phyloP scores from a whole-genome alignment of 2,329 filamentous ascomycete species.

The Microcyclospora tardicrescens region DNA sequence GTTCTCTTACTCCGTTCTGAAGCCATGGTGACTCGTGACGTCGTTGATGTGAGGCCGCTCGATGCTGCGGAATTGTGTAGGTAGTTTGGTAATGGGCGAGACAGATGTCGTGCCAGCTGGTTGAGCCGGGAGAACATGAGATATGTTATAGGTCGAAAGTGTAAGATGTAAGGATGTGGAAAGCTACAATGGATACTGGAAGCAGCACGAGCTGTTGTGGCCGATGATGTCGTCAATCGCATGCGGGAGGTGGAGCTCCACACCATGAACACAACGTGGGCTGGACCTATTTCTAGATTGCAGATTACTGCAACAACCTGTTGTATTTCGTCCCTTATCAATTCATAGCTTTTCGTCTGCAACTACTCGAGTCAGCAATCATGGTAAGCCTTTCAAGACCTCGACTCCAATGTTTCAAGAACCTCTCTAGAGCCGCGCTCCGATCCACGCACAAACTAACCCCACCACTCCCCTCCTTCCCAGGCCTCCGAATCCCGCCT shows the following conservation, averaged over 20 bases:
- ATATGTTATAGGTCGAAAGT: not conserved
- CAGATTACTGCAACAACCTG: too few relatives aligned
- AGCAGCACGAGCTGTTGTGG: not conserved
- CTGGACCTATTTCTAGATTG: too few relatives aligned
- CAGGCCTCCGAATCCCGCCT: constrained; percentile 69
- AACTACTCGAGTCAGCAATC: too few relatives aligned
- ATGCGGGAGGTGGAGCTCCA: too few relatives aligned
- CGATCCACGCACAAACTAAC: not conserved
- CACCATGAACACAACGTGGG: too few relatives aligned
- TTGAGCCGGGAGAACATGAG: constrained; percentile 65
- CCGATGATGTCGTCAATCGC: too few relatives aligned
- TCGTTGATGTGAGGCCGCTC: constrained; percentile 29
- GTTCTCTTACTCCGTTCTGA: constrained; percentile 48
- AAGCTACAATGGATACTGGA: not conserved
- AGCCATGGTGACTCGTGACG: constrained; percentile 33
- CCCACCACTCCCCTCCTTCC: not conserved
- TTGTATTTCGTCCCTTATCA: too few relatives aligned
- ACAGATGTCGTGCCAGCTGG: constrained; percentile 60
- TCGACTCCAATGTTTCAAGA: too few relatives aligned
- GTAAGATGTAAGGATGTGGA: not conserved
- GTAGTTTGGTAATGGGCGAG: constrained; percentile 47
- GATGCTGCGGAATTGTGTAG: constrained; percentile 34
- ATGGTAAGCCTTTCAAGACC: too few relatives aligned
- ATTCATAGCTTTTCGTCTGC: too few relatives aligned
- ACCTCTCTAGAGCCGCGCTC: too few relatives aligned